Base-by-base conservation (phyloP, 331 rosid genomes). In the Dryas integrifolia region DNA sequence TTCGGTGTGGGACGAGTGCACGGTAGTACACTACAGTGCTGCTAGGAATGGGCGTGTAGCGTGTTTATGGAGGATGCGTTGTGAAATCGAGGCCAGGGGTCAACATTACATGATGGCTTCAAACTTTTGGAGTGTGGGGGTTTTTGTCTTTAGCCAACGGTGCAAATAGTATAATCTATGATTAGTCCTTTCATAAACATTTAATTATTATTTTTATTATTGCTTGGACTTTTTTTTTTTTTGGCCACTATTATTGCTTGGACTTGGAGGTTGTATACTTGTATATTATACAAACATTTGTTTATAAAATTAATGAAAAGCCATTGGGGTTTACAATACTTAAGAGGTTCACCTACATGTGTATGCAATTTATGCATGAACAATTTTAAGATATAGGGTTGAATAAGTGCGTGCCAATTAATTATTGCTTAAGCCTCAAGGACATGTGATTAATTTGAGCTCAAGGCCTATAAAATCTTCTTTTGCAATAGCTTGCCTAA, bases 1-100 rank as follows among this genome's bases (percentile, higher is more conserved):
- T 87, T 43, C 2, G 58, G 61, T 80, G 83, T 9, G 84, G 58
- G 39, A 24, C 58, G 47, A 57, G 51, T 68, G 30, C 58, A 49
- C 12, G 30, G 55, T 14, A 8, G 55, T 14, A 8, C 5, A 0
- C 11, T 46, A 30, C 35, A 30, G 35, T 30, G 35, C 35, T 30
- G 35, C 35, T 30, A 2, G 35, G 35, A 30, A 30, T 30, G 35
- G 35, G 35, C 35, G 35, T 30, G 35, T 21, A 21, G 24, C 24
- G 24, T 21, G 24, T 21, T 21, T 21, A 21, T 21, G 24, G 24
- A 21, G 24, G 24, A 21, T 21, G 24, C 24, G 24, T 30, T 30
- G 35, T 30, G 35, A 30, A 30, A 30, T 30, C 35, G 35, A 30
- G 35, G 35, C 35, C 35, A 30, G 35, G 35, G 35, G 82, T 66